Base-by-base conservation (phyloP, 2,329 filamentous ascomycete genomes). In the Diaporthe citri region DNA sequence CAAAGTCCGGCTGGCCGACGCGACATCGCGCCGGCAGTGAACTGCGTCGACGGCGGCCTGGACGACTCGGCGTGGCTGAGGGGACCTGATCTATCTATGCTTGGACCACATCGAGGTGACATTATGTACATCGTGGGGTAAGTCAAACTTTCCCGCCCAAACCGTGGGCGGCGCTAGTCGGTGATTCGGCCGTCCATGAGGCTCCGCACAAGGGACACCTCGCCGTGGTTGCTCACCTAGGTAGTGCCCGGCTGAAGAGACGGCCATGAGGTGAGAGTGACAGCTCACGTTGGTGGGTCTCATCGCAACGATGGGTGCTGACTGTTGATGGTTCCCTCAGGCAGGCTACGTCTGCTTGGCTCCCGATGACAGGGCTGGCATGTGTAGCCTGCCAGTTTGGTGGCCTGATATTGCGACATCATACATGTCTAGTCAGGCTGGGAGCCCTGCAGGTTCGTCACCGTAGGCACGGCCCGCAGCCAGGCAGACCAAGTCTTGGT, bases 401-500 rank as follows among this genome's bases (percentile, higher is more conserved):
- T 66, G 43, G 43, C 41, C 22, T 51, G 31, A 52, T 39, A 25
- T 64, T 34, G 41, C 28, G 9, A 22, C 25, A 46, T 28, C 22
- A 10, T 15, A 43, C 17, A 43, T 43, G 4, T 22, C 0, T n/a
- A n/a, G 15, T 22, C 20, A 36, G 31, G 46, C 25, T 25, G 20
- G 4, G 2, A 36, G 34, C 8, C 22, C 31, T 67, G 31, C 62
- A 67, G 4, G 46, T 39, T 36, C 34, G 46, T 67, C 22, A 52
- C 31, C 31, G 39, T 52, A 52, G 43, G 64, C 64, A 12, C 46
- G 64, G 46, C 64, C 64, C 46, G 34, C 46, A 55, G 41, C 46
- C 7, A 28, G 51, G 22, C 52, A 28, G 9, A 31, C 46, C 62
- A 67, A 39, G 15, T 7, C n/a, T 52, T 25, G 10, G 15, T 1